Evolutionary conservation across 495 filamentous ascomycete genomes (phyloP), one percentile per base, ranked within the genome.

Genomic region (Penicillium alfredii): DNA sequence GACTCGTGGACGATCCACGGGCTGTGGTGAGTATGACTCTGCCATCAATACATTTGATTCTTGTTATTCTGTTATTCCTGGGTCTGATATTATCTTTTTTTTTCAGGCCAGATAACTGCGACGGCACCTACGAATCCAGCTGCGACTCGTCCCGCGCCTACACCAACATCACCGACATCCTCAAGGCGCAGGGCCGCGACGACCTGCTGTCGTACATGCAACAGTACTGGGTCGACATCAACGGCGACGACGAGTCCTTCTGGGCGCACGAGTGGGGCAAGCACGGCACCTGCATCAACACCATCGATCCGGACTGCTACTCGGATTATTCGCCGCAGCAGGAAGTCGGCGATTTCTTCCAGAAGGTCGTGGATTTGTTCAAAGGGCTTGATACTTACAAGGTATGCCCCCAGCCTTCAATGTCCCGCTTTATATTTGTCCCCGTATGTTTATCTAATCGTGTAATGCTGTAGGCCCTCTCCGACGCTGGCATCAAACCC

Each of bases 201-300:
- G 73, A 76, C 1, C 64, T 89, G 3, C 61, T 90, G 1, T 48
- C 56, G 4, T 82, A 80, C 50, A 88, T 89, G 85, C 55, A 80
- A 19, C 68, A 68, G 8, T 88, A 84, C 64, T 90, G 84, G 86
- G 69, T 72, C 33, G 62, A 68, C 52, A 58, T 73, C 30, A 19
- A 65, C 33, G 75, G 81, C n/a, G 59, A 74, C 25, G 76, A 80
- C 38, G 76, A 82, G 44, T 54, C 56, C 11, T 76, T 90, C 51
- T 90, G 85, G 86, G 63, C 77, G 49, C 84, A 89, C 51, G 85
- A 90, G 49, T 93, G 80, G 80, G 72, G 68, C 57, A 90, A 87
- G 60, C 87, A 94, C 48, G 66, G 85, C 46, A 76, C 72, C 28
- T 76, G 72, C 42, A 66, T 76, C 38, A 76, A 72, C 54, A 76